These are phyloP conservation scores for Musa itinerans DNA, from an alignment of 176 grass and related monocot genomes.

Conservation along the genomic window DNA sequence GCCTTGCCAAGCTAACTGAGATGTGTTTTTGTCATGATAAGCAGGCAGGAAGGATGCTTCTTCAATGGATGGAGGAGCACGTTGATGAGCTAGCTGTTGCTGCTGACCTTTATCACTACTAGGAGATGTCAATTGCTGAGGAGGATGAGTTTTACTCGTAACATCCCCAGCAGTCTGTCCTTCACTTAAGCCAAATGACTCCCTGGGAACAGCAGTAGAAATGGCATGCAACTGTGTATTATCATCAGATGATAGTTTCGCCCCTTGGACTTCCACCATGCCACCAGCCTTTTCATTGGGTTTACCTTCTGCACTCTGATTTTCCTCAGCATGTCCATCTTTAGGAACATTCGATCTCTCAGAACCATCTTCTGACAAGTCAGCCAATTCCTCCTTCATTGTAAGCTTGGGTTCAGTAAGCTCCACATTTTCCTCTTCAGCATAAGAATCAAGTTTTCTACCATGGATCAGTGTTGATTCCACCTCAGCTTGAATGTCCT, in stretches of 20 bases:
- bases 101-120: conserved; percentile 24
- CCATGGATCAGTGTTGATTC: background rate
- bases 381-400: conserved; percentile 7
- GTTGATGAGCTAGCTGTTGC: conserved; percentile 29
- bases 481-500: conserved; percentile 2
- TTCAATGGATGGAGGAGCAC: conserved; percentile 7
- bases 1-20: conserved; percentile 4
- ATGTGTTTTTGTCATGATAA: conserved; percentile 5
- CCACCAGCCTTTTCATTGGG: conserved; percentile 5
- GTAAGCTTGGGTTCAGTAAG: background rate
- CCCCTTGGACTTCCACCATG: background rate
- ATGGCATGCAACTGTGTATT: background rate
- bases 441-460: background rate
- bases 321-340: conserved; percentile 17
- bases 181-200: conserved; percentile 1
- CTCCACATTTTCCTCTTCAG: conserved; percentile 1
- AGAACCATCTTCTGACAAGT: conserved; percentile 8
- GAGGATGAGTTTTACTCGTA: background rate
- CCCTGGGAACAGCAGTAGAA: background rate
- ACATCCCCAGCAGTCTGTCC: background rate
- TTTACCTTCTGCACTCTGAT: conserved; percentile 19
- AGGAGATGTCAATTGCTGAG: conserved; percentile 16
- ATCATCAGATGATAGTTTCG: background rate
- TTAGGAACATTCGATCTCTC: conserved; percentile 26
- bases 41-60: conserved; percentile 10